A percentile compares a stretch with the other conserved stretches of the same genome.
These are phyloP conservation scores for Lepidopterella palustris DNA, from an alignment of 495 filamentous ascomycete species.

Conservation along the genomic window DNA sequence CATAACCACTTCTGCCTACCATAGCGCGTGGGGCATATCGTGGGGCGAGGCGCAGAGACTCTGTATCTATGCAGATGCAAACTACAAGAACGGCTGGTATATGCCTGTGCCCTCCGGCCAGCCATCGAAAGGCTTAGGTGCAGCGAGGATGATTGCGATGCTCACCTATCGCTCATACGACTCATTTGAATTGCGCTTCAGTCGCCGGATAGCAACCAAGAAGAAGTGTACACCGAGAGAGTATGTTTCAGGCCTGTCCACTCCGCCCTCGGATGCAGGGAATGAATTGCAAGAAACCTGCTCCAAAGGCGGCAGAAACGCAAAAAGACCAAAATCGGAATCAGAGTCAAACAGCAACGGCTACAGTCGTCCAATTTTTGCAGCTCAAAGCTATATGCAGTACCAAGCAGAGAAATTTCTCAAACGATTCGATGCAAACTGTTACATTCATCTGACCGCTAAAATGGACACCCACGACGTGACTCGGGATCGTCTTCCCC, in stretches of 20 bases:
- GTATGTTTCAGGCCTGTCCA: background rate
- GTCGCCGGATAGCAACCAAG: conserved; percentile 12
- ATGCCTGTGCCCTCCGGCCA: conserved; percentile 25
- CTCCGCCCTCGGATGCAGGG: conserved; percentile 3
- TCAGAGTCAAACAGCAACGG: background rate
- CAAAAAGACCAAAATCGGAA: background rate
- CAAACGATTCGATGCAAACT: conserved; percentile 39
- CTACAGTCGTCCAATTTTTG: conserved; percentile 12
- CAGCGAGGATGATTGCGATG: conserved; percentile 40
- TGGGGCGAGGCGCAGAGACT: conserved; percentile 39
- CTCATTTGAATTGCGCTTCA: conserved; percentile 36
- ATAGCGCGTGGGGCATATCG: conserved; percentile 38
- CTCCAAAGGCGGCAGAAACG: background rate
- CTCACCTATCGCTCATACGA: conserved; percentile 38
- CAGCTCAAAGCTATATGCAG: conserved; percentile 37
- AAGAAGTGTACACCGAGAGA: conserved; percentile 9
- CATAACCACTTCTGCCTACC: conserved; percentile 36
- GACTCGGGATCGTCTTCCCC: conserved; percentile 20
- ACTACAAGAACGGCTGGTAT: conserved; percentile 35
- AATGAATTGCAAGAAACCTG: background rate
- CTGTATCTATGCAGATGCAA: conserved; percentile 34
- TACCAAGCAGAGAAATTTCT: conserved; percentile 40
- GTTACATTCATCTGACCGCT: conserved; percentile 36
- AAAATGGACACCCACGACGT: conserved; percentile 42
- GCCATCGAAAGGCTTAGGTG: conserved; percentile 32